Evolutionary conservation across 2,329 filamentous ascomycete genomes (phyloP).

Genomic region (Atkinsonella hypoxylon): DNA sequence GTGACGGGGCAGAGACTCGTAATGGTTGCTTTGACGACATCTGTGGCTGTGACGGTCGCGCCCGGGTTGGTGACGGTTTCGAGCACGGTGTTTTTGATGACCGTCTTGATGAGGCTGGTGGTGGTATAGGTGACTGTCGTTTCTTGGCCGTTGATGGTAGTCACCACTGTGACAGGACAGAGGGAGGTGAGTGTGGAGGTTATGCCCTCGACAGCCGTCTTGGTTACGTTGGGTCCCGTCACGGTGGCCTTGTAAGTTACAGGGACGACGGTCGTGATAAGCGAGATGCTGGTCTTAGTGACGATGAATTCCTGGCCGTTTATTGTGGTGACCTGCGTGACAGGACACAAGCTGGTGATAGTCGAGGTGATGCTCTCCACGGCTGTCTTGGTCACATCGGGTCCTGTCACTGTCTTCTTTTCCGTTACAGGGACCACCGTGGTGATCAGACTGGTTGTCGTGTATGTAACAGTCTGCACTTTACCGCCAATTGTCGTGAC

Average conservation of each 20-base stretch:
- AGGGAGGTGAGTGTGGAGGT: slow-evolving; percentile 30
- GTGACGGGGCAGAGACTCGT: slow-evolving; percentile 26
- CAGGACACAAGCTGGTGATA: slow-evolving; percentile 30
- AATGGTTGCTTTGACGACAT: slow-evolving; percentile 27
- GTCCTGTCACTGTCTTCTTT: slow-evolving; percentile 19
- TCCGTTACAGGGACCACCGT: slow-evolving; percentile 18
- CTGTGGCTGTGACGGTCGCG: slow-evolving; percentile 7
- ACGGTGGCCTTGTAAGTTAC: slow-evolving; percentile 19
- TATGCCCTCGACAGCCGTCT: slow-evolving; percentile 21
- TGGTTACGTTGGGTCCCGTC: slow-evolving; percentile 19
- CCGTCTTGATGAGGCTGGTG: slow-evolving; percentile 24
- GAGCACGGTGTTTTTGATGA: slow-evolving; percentile 21
- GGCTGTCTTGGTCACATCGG: slow-evolving; percentile 19
- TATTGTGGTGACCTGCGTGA: slow-evolving; percentile 24
- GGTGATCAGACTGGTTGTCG: slow-evolving; percentile 13
- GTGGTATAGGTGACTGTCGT: slow-evolving; percentile 26
- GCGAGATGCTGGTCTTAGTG: slow-evolving; percentile 14
- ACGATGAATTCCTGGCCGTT: slow-evolving; percentile 9
- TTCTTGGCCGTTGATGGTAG: slow-evolving; percentile 28
- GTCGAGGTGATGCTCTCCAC: slow-evolving; percentile 25
- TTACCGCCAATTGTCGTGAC: slow-evolving; percentile 9
- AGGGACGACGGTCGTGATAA: slow-evolving; percentile 18
- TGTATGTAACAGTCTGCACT: slow-evolving; percentile 11
- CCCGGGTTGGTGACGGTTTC: slow-evolving; percentile 8
- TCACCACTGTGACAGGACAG: slow-evolving; percentile 32